These are phyloP conservation scores for Plasmodium inui DNA, from an alignment of 169 alveolate genomes.

Conservation along the genomic window DNA sequence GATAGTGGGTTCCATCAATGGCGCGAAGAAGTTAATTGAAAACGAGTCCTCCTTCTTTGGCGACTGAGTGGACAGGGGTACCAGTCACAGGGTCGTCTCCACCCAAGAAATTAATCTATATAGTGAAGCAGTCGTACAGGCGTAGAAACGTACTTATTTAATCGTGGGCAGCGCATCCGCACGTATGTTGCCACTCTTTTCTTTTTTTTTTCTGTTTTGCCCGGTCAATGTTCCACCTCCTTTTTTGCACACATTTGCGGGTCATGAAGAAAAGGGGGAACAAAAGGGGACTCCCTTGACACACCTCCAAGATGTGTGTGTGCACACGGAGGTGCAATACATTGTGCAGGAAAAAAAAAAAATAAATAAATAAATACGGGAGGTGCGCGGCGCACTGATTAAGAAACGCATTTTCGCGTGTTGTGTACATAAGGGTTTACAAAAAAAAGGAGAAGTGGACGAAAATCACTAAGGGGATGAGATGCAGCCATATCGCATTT, in stretches of 20 bases:
- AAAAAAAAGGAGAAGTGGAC: not conserved
- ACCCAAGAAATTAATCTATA: not conserved
- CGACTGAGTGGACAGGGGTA: conserved; percentile 6
- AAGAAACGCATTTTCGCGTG: not conserved
- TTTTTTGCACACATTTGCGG: not conserved
- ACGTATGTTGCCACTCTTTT: not conserved
- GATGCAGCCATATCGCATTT: not conserved
- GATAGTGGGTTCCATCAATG: conserved; percentile 53
- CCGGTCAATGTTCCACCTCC: not conserved
- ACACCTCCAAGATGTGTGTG: not conserved
- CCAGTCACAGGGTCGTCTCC: not conserved
- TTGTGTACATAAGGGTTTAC: not conserved
- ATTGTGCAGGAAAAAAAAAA: not conserved
- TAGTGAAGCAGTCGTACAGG: not conserved
- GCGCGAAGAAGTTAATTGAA: conserved; percentile 62
- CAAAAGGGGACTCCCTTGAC: not conserved
- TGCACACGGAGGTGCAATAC: not conserved
- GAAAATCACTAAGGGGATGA: not conserved
- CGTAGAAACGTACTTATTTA: not conserved
- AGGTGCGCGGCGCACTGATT: not conserved
- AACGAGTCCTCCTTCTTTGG: conserved; percentile 70
- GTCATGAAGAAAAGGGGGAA: not conserved
- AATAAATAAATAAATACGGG: not conserved
- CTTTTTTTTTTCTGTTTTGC: not conserved
- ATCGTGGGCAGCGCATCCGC: not conserved